Evolutionary conservation across 495 filamentous ascomycete genomes (phyloP).

Genomic region (Neurospora terricola): DNA sequence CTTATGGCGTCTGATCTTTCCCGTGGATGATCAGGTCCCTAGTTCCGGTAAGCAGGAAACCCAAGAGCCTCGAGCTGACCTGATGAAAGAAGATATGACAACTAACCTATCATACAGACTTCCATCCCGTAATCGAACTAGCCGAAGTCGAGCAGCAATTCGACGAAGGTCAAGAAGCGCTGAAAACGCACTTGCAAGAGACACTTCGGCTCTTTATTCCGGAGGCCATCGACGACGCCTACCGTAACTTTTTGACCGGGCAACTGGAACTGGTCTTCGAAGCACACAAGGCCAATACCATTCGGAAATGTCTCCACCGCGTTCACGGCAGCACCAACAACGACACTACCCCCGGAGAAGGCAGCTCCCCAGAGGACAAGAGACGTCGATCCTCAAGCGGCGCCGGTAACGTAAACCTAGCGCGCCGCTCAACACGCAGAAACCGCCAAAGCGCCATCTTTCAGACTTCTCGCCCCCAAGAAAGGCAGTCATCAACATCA

Average conservation of each 20-base stretch:
- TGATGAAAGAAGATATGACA: background rate
- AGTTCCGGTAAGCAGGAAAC: conserved; percentile 10
- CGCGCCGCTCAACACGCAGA: background rate
- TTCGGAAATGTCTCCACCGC: conserved; percentile 9
- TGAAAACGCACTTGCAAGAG: conserved; percentile 16
- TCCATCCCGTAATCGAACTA: conserved; percentile 18
- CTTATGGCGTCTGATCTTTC: conserved; percentile 16
- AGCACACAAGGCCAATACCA: conserved; percentile 16
- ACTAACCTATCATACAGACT: conserved; percentile 11
- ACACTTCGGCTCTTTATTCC: conserved; percentile 20
- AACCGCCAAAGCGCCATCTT: conserved; percentile 2
- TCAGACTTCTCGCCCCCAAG: background rate
- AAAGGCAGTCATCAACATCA: background rate
- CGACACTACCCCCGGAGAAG: background rate
- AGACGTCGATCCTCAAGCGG: background rate
- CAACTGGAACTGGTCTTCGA: conserved; percentile 23
- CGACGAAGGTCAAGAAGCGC: conserved; percentile 11
- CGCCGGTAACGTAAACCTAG: background rate
- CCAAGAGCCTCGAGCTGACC: background rate
- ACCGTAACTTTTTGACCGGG: conserved; percentile 16
- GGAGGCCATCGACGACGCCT: conserved; percentile 9
- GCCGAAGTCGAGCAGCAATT: conserved; percentile 19
- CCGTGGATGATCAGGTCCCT: conserved; percentile 6
- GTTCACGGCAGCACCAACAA: background rate
- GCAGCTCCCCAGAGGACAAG: background rate